Base-by-base conservation (phyloP, 2,329 filamentous ascomycete species). In the Aspergillus texensis region DNA sequence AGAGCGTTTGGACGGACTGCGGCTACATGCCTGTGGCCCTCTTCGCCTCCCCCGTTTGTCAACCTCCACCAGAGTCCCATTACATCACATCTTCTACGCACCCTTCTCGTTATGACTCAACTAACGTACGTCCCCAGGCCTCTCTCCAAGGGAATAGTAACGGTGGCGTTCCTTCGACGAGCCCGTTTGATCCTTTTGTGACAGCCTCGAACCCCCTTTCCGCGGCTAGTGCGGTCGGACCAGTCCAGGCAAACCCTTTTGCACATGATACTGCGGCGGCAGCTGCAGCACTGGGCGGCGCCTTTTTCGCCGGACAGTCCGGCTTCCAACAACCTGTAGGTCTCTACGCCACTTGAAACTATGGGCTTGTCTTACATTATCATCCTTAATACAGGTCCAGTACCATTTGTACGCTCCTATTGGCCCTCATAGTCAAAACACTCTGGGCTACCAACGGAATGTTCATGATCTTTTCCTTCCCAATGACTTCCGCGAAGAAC, bases 391-490 rank as follows among this genome's bases (percentile, higher is more conserved):
- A n/a, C 65, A 90, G 88, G 86, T 93, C 6, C 91, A 94, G 81
- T 96, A 97, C 76, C 95, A 99, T 77, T 85, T 97, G 14, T 99
- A 99, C 77, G 92, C 93, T 36, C 93, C 94, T 0, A 86, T 94
- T 62, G 93, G 92, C 6, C 89, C 92, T n/a, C 87, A 93, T 74
- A 87, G 89, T 64, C 91, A 94, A 66, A 93, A 93, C 67, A 83
- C 97, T 34, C 84, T 91, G 68, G 88, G 91, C 3, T 97, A 96
- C 74, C 94, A 99, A 75, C 88, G 92, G 63, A 89, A 90, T 62
- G 89, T 92, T 1, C 92, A 96, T 73, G 94, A 98, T 74, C 92
- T 98, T 68, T 99, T 99, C 77, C 86, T 98, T 48, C 88, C 93
- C 0, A 94, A 97, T 72, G 89, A 92, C 63, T 79, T 96, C 8